Percentiles rank a stretch among this genome's conserved stretches.
Evolutionary conservation across 164 flowering plant species (phyloP).

Genomic region (Piper longum): DNA sequence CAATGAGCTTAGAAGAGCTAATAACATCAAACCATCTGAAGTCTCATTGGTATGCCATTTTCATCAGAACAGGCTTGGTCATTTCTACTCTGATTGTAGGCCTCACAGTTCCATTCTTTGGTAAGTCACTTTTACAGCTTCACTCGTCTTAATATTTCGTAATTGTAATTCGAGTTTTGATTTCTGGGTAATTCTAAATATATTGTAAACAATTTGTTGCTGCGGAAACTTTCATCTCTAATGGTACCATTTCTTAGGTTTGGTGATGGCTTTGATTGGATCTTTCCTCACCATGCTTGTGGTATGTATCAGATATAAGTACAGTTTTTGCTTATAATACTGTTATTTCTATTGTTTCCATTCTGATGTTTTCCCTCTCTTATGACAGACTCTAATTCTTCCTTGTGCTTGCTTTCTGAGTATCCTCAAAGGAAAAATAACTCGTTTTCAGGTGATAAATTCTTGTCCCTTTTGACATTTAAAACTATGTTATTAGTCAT

Average conservation of each 20-base stretch:
- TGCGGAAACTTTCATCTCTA: neutral
- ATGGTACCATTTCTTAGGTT: conserved; percentile 27
- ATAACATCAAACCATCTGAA: conserved; percentile 56
- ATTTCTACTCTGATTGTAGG: conserved; percentile 71
- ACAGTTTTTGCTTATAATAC: neutral
- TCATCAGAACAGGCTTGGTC: conserved; percentile 76
- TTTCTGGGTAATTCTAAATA: neutral
- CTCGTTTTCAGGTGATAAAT: conserved; percentile 41
- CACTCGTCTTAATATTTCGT: neutral
- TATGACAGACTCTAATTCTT: conserved; percentile 68
- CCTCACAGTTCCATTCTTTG: conserved; percentile 75
- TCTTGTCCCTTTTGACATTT: no score
- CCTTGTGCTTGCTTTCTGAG: conserved; percentile 82
- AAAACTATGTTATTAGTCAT: neutral
- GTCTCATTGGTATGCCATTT: conserved; percentile 45
- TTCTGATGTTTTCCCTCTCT: neutral
- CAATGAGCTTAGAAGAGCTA: conserved; percentile 87
- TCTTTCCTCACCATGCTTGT: conserved; percentile 94
- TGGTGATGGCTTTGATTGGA: conserved; percentile 86
- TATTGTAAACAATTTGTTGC: neutral
- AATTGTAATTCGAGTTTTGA: neutral
- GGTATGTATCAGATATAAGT: conserved; percentile 31
- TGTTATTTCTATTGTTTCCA: no score
- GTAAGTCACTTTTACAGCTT: conserved; percentile 22
- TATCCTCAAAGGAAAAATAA: conserved; percentile 57